Conservation (phyloP, 495 filamentous ascomycete species). For the Bryoglossum gracile region DNA sequence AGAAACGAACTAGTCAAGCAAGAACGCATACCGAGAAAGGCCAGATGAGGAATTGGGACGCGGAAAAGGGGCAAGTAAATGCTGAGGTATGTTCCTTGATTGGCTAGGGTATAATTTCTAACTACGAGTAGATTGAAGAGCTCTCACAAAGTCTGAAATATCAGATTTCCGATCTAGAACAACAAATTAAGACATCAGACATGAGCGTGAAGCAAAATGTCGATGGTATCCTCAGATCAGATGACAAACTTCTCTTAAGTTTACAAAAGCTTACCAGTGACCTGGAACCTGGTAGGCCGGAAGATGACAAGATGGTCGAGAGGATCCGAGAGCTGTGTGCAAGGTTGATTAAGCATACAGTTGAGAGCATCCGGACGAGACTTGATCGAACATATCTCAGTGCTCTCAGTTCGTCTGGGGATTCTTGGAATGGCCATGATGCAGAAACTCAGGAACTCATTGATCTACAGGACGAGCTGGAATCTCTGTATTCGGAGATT, state of each 20-base stretch:
- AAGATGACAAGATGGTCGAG: constrained; percentile 30
- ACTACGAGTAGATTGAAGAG: constrained; percentile 30
- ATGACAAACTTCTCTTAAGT: constrained; percentile 40
- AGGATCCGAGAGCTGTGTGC: constrained; percentile 37
- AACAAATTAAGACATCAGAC: constrained; percentile 25
- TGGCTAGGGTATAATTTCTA: background rate
- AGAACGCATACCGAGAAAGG: constrained; percentile 26
- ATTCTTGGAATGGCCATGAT: constrained; percentile 1
- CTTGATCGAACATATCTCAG: constrained; percentile 43
- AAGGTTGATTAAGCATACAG: constrained; percentile 38
- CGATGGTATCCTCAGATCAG: constrained; percentile 32
- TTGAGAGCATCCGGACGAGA: constrained; percentile 37
- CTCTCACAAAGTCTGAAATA: constrained; percentile 32
- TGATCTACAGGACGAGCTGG: constrained; percentile 48
- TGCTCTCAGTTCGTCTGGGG: constrained; percentile 19
- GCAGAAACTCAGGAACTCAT: constrained; percentile 13
- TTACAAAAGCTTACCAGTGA: constrained; percentile 43
- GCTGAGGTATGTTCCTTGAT: no score
- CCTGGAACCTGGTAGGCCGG: constrained; percentile 33
- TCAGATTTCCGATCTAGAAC: constrained; percentile 35
- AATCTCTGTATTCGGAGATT: constrained; percentile 56
- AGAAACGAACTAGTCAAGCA: constrained; percentile 22
- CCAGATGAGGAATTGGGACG: constrained; percentile 28
- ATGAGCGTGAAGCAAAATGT: constrained; percentile 29
- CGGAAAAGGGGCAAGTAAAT: constrained; percentile 27